Evolutionary conservation across 1,139 yeast genomes (phyloP).

Genomic region (Meyerozyma smithsonii): DNA sequence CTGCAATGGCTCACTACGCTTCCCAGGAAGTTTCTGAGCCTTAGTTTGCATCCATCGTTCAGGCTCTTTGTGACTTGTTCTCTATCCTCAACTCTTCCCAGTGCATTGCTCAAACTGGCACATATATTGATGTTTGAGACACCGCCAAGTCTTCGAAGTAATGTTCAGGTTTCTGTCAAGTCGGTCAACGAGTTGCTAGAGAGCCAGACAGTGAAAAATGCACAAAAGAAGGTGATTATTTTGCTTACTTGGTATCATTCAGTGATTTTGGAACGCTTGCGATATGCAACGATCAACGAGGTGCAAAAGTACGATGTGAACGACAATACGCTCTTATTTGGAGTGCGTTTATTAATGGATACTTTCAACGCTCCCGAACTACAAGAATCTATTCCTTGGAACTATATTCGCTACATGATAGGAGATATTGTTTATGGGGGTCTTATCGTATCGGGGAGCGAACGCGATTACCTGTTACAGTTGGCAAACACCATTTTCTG

Average conservation of each 20-base stretch:
- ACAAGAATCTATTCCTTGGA: constrained; percentile 47
- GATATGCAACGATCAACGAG: constrained; percentile 64
- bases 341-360: not conserved
- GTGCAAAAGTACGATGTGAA: constrained; percentile 59
- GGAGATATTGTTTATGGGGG: constrained; percentile 65
- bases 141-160: constrained; percentile 54
- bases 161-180: constrained; percentile 40
- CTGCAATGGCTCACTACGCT: constrained; percentile 55
- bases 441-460: not conserved
- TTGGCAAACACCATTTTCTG: constrained; percentile 28
- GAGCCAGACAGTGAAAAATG: constrained; percentile 30
- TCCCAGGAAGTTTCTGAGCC: constrained; percentile 38
- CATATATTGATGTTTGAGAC: constrained; percentile 56
- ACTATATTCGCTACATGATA: constrained; percentile 44
- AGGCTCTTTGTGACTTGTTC: constrained; percentile 59
- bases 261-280: constrained; percentile 51
- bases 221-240: constrained; percentile 46
- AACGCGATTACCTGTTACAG: constrained; percentile 14
- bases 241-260: constrained; percentile 70
- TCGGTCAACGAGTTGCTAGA: constrained; percentile 16
- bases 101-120: constrained; percentile 48
- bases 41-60: constrained; percentile 25
- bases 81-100: constrained; percentile 47
- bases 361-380: not conserved
- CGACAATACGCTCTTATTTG: constrained; percentile 24